Conservation (phyloP, 2,329 filamentous ascomycete species). For the Grosmannia huntii region DNA sequence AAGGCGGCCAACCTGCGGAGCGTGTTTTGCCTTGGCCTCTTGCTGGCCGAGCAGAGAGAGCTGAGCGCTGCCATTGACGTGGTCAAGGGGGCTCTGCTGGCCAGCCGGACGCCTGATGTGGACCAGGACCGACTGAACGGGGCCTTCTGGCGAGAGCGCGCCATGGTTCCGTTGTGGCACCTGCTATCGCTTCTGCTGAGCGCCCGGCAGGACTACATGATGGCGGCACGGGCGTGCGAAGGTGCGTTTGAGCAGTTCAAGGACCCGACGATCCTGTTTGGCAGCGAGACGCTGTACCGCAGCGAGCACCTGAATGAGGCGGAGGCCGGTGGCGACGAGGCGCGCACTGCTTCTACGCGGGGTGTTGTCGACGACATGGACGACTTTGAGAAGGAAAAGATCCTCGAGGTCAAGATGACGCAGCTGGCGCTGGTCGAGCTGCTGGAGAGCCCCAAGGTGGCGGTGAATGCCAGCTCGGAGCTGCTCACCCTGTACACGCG, state of each 20-base stretch:
- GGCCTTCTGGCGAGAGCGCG: slow-evolving; percentile 48
- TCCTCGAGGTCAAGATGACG: slow-evolving; percentile 94
- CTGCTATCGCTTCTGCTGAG: slow-evolving; percentile 75
- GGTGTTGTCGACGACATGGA: slow-evolving; percentile 70
- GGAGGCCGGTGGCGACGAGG: slow-evolving; percentile 20
- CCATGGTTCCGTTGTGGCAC: slow-evolving; percentile 77
- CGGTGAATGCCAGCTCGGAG: slow-evolving; percentile 80
- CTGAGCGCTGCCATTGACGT: slow-evolving; percentile 69
- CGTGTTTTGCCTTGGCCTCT: slow-evolving; percentile 66
- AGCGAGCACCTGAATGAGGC: slow-evolving; percentile 56
- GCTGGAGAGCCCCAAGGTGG: slow-evolving; percentile 68
- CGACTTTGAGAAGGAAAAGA: slow-evolving; percentile 67
- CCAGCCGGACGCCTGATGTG: slow-evolving; percentile 35
- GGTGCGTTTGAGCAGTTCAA: slow-evolving; percentile 85
- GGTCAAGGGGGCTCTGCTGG: slow-evolving; percentile 61
- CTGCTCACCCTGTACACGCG: slow-evolving; percentile 69
- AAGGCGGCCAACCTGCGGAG: slow-evolving; percentile 59
- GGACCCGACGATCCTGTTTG: slow-evolving; percentile 57
- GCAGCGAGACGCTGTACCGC: slow-evolving; percentile 44
- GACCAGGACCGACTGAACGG: slow-evolving; percentile 32
- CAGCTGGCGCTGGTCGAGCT: slow-evolving; percentile 76
- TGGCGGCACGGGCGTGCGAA: slow-evolving; percentile 73
- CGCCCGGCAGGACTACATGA: slow-evolving; percentile 70
- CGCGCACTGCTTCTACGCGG: slow-evolving; percentile 7
- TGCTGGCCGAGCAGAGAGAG: slow-evolving; percentile 81